Conservation (phyloP, 2,329 filamentous ascomycete genomes). For the Zymoseptoria brevis region DNA sequence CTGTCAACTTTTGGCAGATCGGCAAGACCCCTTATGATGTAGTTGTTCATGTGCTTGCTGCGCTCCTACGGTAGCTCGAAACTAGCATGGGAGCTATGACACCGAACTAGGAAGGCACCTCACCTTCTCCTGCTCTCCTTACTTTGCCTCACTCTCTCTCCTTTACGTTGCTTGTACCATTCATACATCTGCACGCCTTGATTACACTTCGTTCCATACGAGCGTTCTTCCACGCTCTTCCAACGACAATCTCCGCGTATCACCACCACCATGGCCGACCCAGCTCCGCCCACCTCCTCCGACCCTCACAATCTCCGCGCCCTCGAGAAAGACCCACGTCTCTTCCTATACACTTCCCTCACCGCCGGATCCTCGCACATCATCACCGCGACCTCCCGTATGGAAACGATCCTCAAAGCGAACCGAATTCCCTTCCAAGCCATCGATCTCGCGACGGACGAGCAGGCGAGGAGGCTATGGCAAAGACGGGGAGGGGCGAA, state of each 20-base stretch:
- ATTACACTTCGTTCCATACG: neutral
- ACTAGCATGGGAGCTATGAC: neutral
- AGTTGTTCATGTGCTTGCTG: neutral
- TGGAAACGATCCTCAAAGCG: slow-evolving; percentile 92
- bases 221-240: neutral
- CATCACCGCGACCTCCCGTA: slow-evolving; percentile 86
- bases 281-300: neutral
- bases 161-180: neutral
- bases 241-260: neutral
- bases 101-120: neutral
- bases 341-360: slow-evolving; percentile 94
- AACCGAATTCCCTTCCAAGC: slow-evolving; percentile 92
- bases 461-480: slow-evolving; percentile 83
- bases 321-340: slow-evolving; percentile 42
- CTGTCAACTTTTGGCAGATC: neutral
- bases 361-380: slow-evolving; percentile 95
- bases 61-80: neutral
- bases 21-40: neutral
- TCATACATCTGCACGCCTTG: neutral
- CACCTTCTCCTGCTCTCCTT: neutral
- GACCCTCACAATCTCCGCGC: slow-evolving; percentile 31
- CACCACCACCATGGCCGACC: neutral
- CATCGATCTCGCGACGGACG: slow-evolving; percentile 83
- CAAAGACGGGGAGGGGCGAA: slow-evolving; percentile 67
- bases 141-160: neutral